Evolutionary conservation across 2,329 filamentous ascomycete genomes (phyloP), one percentile per base, ranked within the genome.

Genomic region (Thelonectria blattea): DNA sequence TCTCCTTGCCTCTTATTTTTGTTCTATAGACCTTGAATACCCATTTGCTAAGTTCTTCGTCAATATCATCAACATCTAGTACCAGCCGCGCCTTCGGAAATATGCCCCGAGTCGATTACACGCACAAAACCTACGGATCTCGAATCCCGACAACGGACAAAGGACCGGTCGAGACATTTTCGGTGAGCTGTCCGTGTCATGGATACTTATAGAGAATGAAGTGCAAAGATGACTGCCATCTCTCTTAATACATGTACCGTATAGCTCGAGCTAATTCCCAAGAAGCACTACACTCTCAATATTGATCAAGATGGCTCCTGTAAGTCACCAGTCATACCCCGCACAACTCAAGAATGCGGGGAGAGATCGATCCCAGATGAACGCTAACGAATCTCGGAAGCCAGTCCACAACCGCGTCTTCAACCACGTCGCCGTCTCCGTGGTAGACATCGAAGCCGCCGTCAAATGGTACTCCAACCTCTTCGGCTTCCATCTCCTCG

Each of bases 401-500:
- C 50, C 37, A 49, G 39, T 41, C 32, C 56, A 58, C 48, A 58
- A 58, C 18, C 48, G 42, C 32, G 49, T 52, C 22, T 57, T 61
- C 34, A 61, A 61, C 30, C 58, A 61, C 17, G 58, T 61, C 18
- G 58, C 58, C 10, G 52, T 61, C 22, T 57, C 58, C 10, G 58
- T 61, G 8, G 34, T 42, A 20, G 37, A 61, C 53, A 51, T 61
- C 12, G 59, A 59, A 27, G 52, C 60, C 3, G 53, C 37, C 3
- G 50, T 56, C 4, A 60, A 57, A 34, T 64, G 62, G 62, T 64
- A 64, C 46, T 43, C 45, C 0, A 39, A 62, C 2, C 47, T 62
- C n/a, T 49, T 64, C 24, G 62, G 60, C 34, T 64, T 64, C 47
- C 42, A 46, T 10, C 10, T 62, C 1, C 52, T 62, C 22, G 52